Base-by-base conservation (phyloP, 2,329 filamentous ascomycete genomes). In the Sclerotinia sclerotiorum region DNA sequence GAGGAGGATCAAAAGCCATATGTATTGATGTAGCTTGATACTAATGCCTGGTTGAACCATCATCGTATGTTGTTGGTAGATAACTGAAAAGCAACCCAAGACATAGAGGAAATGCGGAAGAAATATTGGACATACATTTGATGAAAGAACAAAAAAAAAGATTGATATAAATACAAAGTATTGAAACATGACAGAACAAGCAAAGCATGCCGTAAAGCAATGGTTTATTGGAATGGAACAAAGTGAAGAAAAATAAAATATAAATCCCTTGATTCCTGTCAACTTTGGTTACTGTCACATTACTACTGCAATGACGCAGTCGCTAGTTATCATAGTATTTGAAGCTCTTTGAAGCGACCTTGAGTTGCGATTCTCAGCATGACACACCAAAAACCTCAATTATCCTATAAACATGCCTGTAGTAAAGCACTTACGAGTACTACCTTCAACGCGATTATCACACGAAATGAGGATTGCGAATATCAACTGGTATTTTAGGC, bases 211-310 rank as follows among this genome's bases (percentile, higher is more conserved):
- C 8, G 6, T 1, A 60, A 46, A 60, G 46, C 3, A 6, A 52
- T 52, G 3, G 0, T 5, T 4, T 4, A 5, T 1, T 13, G 6
- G 6, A 5, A n/a, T 21, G 32, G 5, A 32, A 48, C 0, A 5
- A 0, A 24, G 11, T 8, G 10, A 17, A 24, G 4, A 32, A 24
- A 3, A 24, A 27, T 5, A 32, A 48, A 48, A 2, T 42, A 42
- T 42, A 1, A 15, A 42, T 5, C 39, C 39, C 39, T 13, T 42
- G 39, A 42, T 5, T 42, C 39, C 13, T 54, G 2, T 3, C 10
- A 54, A 19, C 5, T 15, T 3, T 32, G 2, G n/a, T 21, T 46
- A 7, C 24, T n/a, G 27, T 2, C 29, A 32, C 19, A 8, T 48
- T n/a, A 24, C 19, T 27, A 24, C 29, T 1, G 17, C 27, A 2